phyloP scores from a whole-genome alignment of 768 basidiomycete species.

The Psilocybe azurescens region DNA sequence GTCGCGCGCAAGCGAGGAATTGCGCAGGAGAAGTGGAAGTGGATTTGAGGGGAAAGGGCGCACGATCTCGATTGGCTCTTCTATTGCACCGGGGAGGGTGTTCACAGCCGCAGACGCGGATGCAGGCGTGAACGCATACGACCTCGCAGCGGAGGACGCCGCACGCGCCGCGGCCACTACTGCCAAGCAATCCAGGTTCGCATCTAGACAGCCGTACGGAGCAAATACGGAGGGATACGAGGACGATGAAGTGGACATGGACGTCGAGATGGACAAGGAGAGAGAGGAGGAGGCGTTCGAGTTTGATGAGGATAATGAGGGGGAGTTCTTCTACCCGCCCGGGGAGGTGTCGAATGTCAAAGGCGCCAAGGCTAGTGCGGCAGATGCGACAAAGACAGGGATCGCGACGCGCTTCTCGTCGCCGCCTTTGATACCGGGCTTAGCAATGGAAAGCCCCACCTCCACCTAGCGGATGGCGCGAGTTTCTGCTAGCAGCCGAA shows the following conservation, averaged over 20 bases:
- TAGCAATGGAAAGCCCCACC: constrained; percentile 33
- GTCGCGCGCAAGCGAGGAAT: background rate
- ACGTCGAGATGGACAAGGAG: too few species aligned
- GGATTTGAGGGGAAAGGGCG: too few species aligned
- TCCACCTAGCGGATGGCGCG: constrained; percentile 34
- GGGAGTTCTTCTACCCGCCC: background rate
- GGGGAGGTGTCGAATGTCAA: background rate
- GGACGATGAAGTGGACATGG: too few species aligned
- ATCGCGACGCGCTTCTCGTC: background rate
- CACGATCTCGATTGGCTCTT: background rate
- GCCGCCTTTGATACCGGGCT: constrained; percentile 67
- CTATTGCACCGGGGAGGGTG: too few species aligned
- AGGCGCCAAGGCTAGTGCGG: background rate
- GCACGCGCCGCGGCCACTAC: too few species aligned
- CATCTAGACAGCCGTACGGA: too few species aligned
- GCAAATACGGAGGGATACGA: too few species aligned
- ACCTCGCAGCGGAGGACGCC: too few species aligned
- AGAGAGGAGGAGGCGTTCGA: too few species aligned
- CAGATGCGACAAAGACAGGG: background rate
- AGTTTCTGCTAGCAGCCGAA: constrained; percentile 82
- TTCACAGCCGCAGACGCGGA: too few species aligned
- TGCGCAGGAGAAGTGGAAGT: background rate
- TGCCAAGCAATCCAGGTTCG: too few species aligned
- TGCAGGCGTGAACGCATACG: too few species aligned
- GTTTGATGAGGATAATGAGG: background rate